These are phyloP conservation scores for Thelonectria rubi DNA, from an alignment of 2,329 filamentous ascomycete genomes.

Conservation along the genomic window DNA sequence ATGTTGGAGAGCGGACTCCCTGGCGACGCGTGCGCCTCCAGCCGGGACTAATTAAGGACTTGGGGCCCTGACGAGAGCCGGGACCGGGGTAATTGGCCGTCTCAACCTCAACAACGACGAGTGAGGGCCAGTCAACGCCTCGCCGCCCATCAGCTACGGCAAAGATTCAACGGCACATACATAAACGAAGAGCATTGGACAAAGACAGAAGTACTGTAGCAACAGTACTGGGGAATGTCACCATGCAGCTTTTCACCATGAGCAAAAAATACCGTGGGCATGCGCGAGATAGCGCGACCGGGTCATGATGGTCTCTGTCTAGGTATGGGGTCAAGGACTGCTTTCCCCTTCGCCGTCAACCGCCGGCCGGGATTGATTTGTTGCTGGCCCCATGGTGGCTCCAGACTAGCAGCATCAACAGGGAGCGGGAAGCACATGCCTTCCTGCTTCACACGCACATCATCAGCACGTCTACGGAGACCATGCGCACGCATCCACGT, in stretches of 20 bases:
- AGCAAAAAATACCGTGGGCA: conserved; percentile 4
- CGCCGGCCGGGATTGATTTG: neutral
- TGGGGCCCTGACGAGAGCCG: conserved; percentile 9
- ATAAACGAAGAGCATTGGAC: conserved; percentile 5
- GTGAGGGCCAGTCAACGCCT: conserved; percentile 10
- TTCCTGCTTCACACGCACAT: conserved; percentile 29
- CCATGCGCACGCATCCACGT: conserved; percentile 25
- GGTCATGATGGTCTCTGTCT: neutral
- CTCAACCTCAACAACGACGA: neutral
- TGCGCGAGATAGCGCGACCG: neutral
- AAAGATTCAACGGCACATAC: conserved; percentile 4
- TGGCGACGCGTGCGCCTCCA: conserved; percentile 26
- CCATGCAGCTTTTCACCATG: neutral
- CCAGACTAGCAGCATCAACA: conserved; percentile 30
- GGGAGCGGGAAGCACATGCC: conserved; percentile 43
- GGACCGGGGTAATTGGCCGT: neutral
- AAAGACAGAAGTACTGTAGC: neutral
- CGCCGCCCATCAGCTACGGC: neutral
- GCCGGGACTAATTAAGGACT: conserved; percentile 10
- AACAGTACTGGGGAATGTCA: conserved; percentile 4
- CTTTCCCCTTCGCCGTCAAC: neutral
- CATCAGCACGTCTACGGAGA: conserved; percentile 13
- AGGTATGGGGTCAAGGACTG: neutral
- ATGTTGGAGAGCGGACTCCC: conserved; percentile 14
- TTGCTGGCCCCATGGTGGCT: neutral